These are phyloP conservation scores for Scedosporium boydii DNA, from an alignment of 2,329 filamentous ascomycete species.

Conservation along the genomic window DNA sequence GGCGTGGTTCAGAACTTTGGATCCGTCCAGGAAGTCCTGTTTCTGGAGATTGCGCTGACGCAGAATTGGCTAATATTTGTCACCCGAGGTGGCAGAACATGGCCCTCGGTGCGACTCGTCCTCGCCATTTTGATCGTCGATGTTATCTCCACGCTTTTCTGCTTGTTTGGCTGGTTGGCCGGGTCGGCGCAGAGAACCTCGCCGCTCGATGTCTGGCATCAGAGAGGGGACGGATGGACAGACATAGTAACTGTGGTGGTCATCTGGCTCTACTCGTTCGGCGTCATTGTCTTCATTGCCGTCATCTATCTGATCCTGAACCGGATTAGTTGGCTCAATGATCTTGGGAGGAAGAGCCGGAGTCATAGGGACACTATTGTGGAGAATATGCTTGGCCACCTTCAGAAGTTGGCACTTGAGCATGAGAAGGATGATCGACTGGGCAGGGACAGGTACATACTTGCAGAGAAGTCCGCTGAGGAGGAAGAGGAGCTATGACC, in stretches of 20 bases:
- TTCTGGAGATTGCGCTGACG: slow-evolving; percentile 63
- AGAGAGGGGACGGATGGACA: slow-evolving; percentile 29
- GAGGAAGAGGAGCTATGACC: not conserved
- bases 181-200: slow-evolving; percentile 31
- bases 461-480: slow-evolving; percentile 11
- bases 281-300: slow-evolving; percentile 55
- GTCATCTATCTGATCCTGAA: slow-evolving; percentile 56
- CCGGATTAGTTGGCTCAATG: slow-evolving; percentile 46
- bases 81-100: slow-evolving; percentile 62
- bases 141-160: slow-evolving; percentile 62
- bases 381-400: slow-evolving; percentile 56
- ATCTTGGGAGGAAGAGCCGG: slow-evolving; percentile 54
- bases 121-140: slow-evolving; percentile 64
- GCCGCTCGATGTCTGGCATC: slow-evolving; percentile 24
- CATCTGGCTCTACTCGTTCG: slow-evolving; percentile 57
- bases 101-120: slow-evolving; percentile 66
- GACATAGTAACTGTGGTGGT: slow-evolving; percentile 53
- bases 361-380: slow-evolving; percentile 51
- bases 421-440: slow-evolving; percentile 35
- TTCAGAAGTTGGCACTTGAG: slow-evolving; percentile 54
- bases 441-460: slow-evolving; percentile 29
- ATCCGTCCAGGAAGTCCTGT: slow-evolving; percentile 64
- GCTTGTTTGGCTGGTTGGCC: slow-evolving; percentile 64
- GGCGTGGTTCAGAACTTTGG: slow-evolving; percentile 69
- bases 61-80: slow-evolving; percentile 77